phyloP scores from a whole-genome alignment of 805 yeast genomes.

The Myxozyma kluyveri region DNA sequence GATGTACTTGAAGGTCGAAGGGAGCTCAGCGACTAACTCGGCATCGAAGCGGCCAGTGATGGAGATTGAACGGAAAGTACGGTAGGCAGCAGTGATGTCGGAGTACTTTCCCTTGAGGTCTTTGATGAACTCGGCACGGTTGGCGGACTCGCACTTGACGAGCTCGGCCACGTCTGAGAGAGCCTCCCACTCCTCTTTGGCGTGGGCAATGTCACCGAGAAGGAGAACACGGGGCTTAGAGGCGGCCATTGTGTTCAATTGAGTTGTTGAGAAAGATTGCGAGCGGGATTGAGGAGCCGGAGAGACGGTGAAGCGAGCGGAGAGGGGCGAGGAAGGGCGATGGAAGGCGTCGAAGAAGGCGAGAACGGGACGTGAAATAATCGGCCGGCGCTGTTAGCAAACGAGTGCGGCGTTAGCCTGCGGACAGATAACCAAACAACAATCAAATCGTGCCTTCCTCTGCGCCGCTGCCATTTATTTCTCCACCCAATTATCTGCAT shows the following conservation, averaged over 20 bases:
- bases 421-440: too few relatives aligned
- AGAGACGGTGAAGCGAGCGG: not conserved
- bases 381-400: not conserved
- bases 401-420: not conserved
- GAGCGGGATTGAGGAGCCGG: constrained; percentile 1
- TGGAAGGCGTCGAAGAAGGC: constrained; percentile 1
- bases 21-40: constrained; percentile 56
- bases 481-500: too few relatives aligned
- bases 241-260: too few relatives aligned
- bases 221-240: constrained; percentile 60
- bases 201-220: constrained; percentile 59
- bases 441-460: too few relatives aligned
- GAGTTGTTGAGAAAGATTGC: constrained; percentile 4
- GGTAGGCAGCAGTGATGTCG: constrained; percentile 45
- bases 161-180: constrained; percentile 40
- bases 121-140: constrained; percentile 42
- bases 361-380: not conserved
- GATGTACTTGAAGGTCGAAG: constrained; percentile 51
- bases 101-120: constrained; percentile 46
- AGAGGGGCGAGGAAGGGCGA: constrained; percentile 3
- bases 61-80: constrained; percentile 54
- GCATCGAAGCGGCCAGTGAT: constrained; percentile 65
- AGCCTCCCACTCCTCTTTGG: constrained; percentile 64
- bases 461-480: too few relatives aligned
- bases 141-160: constrained; percentile 22